Conservation (phyloP, 2,329 filamentous ascomycete genomes). For the Penicillium hordei region DNA sequence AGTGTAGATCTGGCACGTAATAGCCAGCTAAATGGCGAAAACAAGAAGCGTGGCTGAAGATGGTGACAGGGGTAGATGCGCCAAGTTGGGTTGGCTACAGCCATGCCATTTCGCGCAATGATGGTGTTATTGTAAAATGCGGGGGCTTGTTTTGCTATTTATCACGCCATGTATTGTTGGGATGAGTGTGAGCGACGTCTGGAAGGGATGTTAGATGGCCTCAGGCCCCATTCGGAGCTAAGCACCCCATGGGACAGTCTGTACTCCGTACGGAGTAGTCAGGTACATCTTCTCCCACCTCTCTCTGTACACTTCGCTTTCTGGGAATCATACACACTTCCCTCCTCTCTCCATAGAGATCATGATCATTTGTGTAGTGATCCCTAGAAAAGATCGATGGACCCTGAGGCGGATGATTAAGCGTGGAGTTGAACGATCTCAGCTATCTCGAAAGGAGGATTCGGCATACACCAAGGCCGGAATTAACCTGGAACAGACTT, state of each 20-base stretch:
- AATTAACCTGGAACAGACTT: not conserved
- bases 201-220: not conserved
- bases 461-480: too few relatives aligned
- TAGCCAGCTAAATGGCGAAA: not conserved
- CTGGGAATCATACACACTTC: not conserved
- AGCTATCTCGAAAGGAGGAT: not conserved
- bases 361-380: not conserved
- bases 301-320: not conserved
- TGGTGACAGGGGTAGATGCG: not conserved
- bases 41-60: not conserved
- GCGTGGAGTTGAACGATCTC: not conserved
- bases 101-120: not conserved
- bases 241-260: not conserved
- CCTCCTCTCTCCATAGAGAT: not conserved
- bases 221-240: not conserved
- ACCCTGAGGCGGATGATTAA: not conserved
- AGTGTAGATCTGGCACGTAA: not conserved
- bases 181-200: not conserved
- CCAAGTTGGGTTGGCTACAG: not conserved
- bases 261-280: too few relatives aligned
- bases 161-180: not conserved
- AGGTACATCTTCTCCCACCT: not conserved
- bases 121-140: not conserved
- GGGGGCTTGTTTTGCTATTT: not conserved
- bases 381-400: not conserved